These are phyloP conservation scores for Fraxinus sp. DNA, from an alignment of 305 asterid genomes.

Conservation along the genomic window DNA sequence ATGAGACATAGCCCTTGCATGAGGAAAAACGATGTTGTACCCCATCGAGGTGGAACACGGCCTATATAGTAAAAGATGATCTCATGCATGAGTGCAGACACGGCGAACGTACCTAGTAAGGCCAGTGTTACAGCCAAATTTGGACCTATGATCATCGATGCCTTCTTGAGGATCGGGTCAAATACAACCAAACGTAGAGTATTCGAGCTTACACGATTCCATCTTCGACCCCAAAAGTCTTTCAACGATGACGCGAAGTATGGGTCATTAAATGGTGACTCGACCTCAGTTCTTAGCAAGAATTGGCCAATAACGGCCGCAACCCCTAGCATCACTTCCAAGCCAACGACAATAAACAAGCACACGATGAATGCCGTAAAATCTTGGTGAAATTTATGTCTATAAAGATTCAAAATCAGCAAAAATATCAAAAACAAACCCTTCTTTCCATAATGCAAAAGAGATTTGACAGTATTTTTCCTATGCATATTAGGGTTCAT, in stretches of 20 bases:
- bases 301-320: conserved; percentile 16
- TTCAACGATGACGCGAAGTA: conserved; percentile 37
- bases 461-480: neutral
- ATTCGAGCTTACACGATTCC: conserved; percentile 43
- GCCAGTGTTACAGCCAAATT: conserved; percentile 30
- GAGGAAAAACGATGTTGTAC: conserved; percentile 32
- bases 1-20: conserved; percentile 33
- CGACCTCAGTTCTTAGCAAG: conserved; percentile 27
- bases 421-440: conserved; percentile 17
- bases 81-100: conserved; percentile 45
- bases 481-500: neutral
- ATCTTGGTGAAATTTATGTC: conserved; percentile 23
- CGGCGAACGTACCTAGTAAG: conserved; percentile 30
- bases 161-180: conserved; percentile 13
- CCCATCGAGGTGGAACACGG: conserved; percentile 27
- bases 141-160: conserved; percentile 4
- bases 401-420: conserved; percentile 3
- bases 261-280: conserved; percentile 41
- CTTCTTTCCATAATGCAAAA: conserved; percentile 7
- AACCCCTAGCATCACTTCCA: conserved; percentile 35
- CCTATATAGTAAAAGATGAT: conserved; percentile 29
- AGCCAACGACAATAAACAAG: conserved; percentile 23
- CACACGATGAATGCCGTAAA: conserved; percentile 21
- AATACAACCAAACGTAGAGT: conserved; percentile 31
- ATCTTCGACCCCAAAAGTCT: conserved; percentile 53